Base-by-base conservation (phyloP, 305 asterid species). In the Rubia occidens region DNA sequence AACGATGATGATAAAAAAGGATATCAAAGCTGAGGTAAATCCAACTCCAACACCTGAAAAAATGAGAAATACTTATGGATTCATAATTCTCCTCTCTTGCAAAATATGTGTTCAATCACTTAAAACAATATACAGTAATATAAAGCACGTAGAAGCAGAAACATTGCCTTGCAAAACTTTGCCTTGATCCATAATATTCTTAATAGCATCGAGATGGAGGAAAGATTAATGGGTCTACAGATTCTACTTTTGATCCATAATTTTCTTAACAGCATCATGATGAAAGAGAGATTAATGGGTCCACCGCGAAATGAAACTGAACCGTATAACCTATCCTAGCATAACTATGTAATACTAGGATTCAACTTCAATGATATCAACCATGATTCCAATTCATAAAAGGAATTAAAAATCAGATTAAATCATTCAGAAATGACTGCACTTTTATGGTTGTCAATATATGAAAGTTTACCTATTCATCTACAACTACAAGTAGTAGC, bases 41-140 rank as follows among this genome's bases (percentile, higher is more conserved):
- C 99, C 99, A 83, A 89, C 99, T 82, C 96, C 99, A 83, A 95
- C 95, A 66, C 99, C 99, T 95, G 90, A 78, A 78, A 49, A 78
- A 74, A 71, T 71, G 71, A 58, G 63, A 66, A 78, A 71, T 70
- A 58, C n/a, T 71, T 67, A 71, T 17, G 71, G 78, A 15, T 35
- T 60, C 4, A 11, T 17, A 67, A 26, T 21, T 54, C 1, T 15
- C 63, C 75, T 6, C 75, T 51, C 64, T 53, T 29, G 32, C 37
- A 78, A 68, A 44, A 24, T 14, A 35, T 42, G 10, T 42, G 21
- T 20, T 40, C 18, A 64, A 64, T 26, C n/a, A 26, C 60, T 54
- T n/a, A 13, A 35, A 49, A 20, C 40, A n/a, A 60, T 49, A 72
- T 71, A 5, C 18, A 21, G 18, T n/a, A 56, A 39, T 11, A 44